Evolutionary conservation across 1,284 basidiomycete genomes (phyloP).

Genomic region (Puccinia triticina): DNA sequence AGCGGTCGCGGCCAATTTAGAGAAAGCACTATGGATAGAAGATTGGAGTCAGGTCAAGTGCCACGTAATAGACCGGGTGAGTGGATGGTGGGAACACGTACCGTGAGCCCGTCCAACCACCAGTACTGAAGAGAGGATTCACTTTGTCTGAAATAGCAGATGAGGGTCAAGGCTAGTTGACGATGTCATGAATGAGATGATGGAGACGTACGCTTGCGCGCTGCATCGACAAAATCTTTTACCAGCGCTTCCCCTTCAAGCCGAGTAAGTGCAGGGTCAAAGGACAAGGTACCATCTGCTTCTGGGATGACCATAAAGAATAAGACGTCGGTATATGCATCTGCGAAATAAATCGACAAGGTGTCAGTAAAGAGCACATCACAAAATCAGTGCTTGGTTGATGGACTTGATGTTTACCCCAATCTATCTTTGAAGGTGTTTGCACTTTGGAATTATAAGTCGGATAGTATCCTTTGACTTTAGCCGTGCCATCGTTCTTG

Average conservation of each 20-base stretch:
- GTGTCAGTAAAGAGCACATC: neutral
- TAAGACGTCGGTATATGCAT: constrained; percentile 40
- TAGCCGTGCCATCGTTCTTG: neutral
- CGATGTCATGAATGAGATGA: neutral
- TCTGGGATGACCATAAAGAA: constrained; percentile 42
- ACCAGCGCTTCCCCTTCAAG: neutral
- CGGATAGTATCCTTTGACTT: constrained; percentile 18
- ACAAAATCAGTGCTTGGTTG: neutral
- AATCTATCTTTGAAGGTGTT: constrained; percentile 2
- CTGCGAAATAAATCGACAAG: neutral
- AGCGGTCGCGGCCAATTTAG: neutral
- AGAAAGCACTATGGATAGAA: constrained; percentile 11
- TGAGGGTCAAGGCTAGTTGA: neutral
- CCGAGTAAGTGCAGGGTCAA: constrained; percentile 1
- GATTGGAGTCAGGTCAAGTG: neutral
- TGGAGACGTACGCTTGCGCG: constrained; percentile 17
- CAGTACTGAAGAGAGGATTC: constrained; percentile 15
- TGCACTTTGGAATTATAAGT: neutral
- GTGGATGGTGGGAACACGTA: neutral
- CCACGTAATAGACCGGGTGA: neutral
- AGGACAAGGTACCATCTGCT: constrained; percentile 11
- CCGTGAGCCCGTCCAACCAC: constrained; percentile 50
- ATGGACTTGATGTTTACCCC: neutral
- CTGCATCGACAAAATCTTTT: constrained; percentile 26
- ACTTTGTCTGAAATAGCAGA: constrained; percentile 24